These are phyloP conservation scores for Leccinum huronense DNA, from an alignment of 1,284 basidiomycete species.

Conservation along the genomic window DNA sequence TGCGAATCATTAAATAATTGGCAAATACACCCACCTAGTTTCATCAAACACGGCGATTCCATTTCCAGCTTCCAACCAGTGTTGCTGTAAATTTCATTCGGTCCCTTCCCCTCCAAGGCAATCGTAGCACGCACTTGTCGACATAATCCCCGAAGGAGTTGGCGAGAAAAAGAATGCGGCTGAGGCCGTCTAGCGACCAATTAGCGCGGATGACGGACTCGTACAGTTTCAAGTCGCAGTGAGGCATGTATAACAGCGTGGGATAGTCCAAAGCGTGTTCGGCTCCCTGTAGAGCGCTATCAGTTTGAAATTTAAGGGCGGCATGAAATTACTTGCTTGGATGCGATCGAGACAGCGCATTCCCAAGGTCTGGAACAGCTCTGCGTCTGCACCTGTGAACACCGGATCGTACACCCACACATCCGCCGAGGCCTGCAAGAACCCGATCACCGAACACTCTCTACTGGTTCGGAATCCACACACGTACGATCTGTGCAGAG, in stretches of 20 bases:
- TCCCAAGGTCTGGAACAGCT: conserved; percentile 49
- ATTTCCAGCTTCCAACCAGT: conserved; percentile 25
- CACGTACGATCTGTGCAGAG: conserved; percentile 49
- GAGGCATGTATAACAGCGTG: conserved; percentile 73
- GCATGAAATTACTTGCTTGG: conserved; percentile 39
- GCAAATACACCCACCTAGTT: conserved; percentile 27
- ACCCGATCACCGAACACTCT: not conserved
- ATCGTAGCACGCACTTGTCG: conserved; percentile 40
- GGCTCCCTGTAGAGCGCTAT: conserved; percentile 35
- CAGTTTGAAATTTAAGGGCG: conserved; percentile 10
- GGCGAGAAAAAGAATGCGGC: conserved; percentile 43
- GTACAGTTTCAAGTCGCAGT: conserved; percentile 70
- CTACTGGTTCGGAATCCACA: conserved; percentile 34
- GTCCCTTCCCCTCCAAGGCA: not conserved
- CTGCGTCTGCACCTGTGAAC: conserved; percentile 58
- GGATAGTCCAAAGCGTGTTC: conserved; percentile 39
- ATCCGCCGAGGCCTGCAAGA: conserved; percentile 43
- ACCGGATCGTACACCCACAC: conserved; percentile 68
- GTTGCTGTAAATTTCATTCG: conserved; percentile 37
- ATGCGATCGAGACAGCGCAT: conserved; percentile 51
- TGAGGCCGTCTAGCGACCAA: conserved; percentile 45
- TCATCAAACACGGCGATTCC: conserved; percentile 31
- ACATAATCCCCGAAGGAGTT: conserved; percentile 47
- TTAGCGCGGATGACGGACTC: conserved; percentile 62
- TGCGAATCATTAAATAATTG: conserved; percentile 5